Evolutionary conservation across 805 yeast genomes (phyloP).

Genomic region (Myxozyma nipponensis): DNA sequence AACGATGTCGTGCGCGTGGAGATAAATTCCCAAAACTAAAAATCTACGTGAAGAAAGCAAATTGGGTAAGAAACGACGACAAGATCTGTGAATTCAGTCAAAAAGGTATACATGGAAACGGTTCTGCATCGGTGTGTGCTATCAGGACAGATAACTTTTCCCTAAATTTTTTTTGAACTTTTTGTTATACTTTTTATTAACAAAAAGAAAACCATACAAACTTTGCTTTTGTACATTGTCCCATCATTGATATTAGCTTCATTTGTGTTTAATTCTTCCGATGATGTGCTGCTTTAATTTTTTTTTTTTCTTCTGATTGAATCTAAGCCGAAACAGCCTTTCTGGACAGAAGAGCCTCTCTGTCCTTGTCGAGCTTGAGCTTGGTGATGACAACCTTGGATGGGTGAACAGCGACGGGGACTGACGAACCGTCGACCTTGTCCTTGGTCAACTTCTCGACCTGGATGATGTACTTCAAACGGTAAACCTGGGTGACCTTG

Average conservation of each 20-base stretch:
- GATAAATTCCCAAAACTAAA: conserved; percentile 24
- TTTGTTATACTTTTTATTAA: neutral
- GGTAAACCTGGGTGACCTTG: conserved; percentile 95
- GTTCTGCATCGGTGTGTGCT: too few species aligned
- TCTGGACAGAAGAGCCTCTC: conserved; percentile 81
- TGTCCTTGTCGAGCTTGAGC: conserved; percentile 96
- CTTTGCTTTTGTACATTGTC: neutral
- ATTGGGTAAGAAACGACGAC: neutral
- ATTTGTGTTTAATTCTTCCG: neutral
- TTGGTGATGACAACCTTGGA: conserved; percentile 98
- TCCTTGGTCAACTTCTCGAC: conserved; percentile 96
- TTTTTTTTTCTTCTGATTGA: too few species aligned
- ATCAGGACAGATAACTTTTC: too few species aligned
- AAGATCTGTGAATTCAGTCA: neutral
- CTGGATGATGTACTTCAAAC: conserved; percentile 95
- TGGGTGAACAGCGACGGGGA: conserved; percentile 96
- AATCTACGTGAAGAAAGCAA: too few species aligned
- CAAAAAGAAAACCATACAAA: neutral
- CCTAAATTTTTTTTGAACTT: too few species aligned
- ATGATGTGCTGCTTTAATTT: too few species aligned
- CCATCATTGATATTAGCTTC: neutral
- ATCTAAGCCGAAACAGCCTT: conserved; percentile 15
- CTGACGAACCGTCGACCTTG: conserved; percentile 96
- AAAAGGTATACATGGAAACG: too few species aligned
- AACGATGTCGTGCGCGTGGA: conserved; percentile 24